Evolutionary conservation across 2,329 filamentous ascomycete genomes (phyloP).

Genomic region (Leptosphaerulina australis): DNA sequence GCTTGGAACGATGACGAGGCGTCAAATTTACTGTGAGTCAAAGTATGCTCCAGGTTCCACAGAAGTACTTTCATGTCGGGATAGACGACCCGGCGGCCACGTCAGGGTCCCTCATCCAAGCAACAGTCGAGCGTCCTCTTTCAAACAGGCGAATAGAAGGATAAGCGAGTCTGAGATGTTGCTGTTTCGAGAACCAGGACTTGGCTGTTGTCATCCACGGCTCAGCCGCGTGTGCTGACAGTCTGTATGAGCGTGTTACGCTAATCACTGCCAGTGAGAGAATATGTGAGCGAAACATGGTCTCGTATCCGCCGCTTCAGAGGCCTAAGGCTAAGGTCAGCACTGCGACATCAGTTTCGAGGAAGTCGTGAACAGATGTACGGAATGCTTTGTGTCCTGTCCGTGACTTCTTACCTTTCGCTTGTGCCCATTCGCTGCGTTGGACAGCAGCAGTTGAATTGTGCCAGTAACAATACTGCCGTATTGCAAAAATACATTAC

Average conservation of each 20-base stretch:
- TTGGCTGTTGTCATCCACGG: constrained; percentile 25
- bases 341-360: constrained; percentile 4
- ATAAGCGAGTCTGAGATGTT: constrained; percentile 9
- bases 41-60: constrained; percentile 17
- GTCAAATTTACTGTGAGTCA: constrained; percentile 20
- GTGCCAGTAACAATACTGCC: constrained; percentile 26
- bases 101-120: constrained; percentile 20
- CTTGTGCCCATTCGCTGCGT: constrained; percentile 6
- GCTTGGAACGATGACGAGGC: neutral
- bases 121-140: constrained; percentile 10
- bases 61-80: constrained; percentile 15
- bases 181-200: constrained; percentile 7
- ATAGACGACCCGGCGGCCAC: constrained; percentile 23
- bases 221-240: constrained; percentile 37
- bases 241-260: constrained; percentile 16
- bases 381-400: neutral
- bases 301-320: constrained; percentile 23
- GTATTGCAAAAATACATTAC: constrained; percentile 40
- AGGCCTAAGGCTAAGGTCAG: constrained; percentile 9
- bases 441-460: constrained; percentile 14
- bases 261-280: constrained; percentile 23
- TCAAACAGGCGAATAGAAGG: constrained; percentile 19
- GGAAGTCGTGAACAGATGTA: neutral
- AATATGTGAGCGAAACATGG: constrained; percentile 17
- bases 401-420: constrained; percentile 4